phyloP scores from a whole-genome alignment of 140 eudicot species.

The Cichorium intybus region DNA sequence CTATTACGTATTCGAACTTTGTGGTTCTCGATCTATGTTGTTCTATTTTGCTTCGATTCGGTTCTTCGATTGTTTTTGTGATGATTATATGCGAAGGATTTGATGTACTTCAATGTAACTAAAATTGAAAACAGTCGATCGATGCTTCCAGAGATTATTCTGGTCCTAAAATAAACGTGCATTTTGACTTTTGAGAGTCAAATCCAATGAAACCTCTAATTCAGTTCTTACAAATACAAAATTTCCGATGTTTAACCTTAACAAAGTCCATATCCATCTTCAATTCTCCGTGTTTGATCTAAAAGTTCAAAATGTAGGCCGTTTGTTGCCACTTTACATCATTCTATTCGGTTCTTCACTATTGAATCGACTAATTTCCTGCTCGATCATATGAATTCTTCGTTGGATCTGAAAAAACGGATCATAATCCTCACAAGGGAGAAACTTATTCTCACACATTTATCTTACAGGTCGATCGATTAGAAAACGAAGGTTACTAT shows the following conservation, averaged over 20 bases:
- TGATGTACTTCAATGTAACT: background rate
- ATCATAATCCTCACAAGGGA: no score
- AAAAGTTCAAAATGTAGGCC: background rate
- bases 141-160: background rate
- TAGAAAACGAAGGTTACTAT: slow-evolving; percentile 79
- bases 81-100: background rate
- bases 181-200: slow-evolving; percentile 1
- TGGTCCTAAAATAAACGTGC: no score
- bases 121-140: background rate
- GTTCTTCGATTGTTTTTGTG: background rate
- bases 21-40: background rate
- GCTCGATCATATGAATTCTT: no score
- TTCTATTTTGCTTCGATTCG: background rate
- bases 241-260: background rate
- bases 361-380: no score
- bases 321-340: background rate
- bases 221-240: background rate
- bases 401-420: no score
- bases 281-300: background rate
- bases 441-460: background rate
- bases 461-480: slow-evolving; percentile 56
- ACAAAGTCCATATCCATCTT: background rate
- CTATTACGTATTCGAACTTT: background rate
- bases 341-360: background rate
- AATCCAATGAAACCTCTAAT: background rate